Evolutionary conservation across 306 rosid species (phyloP).

Genomic region (Fragaria ananassa): DNA sequence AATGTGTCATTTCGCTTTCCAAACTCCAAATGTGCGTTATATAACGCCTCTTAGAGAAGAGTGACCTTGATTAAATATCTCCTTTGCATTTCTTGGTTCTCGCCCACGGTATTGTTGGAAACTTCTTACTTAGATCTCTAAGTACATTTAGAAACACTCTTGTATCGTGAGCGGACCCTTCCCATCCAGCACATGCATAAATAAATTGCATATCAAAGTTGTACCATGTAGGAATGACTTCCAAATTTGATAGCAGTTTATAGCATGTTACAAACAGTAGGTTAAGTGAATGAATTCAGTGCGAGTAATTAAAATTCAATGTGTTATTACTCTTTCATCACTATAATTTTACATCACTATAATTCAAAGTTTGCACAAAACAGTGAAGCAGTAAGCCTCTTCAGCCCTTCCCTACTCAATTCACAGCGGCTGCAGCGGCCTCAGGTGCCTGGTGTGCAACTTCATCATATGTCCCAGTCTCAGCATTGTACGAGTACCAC

Average conservation of each 20-base stretch:
- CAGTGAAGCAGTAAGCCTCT: neutral
- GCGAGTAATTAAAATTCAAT: neutral
- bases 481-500: slow-evolving; percentile 26
- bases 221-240: neutral
- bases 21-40: too few species aligned
- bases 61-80: too few species aligned
- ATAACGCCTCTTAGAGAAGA: too few species aligned
- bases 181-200: too few species aligned
- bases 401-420: neutral
- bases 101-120: too few species aligned
- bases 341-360: neutral
- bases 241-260: neutral
- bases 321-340: neutral
- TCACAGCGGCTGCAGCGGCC: neutral
- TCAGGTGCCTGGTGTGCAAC: slow-evolving; percentile 6
- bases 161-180: too few species aligned
- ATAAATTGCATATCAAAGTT: too few species aligned
- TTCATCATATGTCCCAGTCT: slow-evolving; percentile 16
- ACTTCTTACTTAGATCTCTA: too few species aligned
- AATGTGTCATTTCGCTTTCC: too few species aligned
- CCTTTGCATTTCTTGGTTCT: too few species aligned
- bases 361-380: neutral
- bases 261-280: slow-evolving; percentile 3
- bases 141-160: too few species aligned
- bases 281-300: neutral